Base-by-base conservation (phyloP, 352 stramenopile genomes). In the Halophytophthora polymorphica region DNA sequence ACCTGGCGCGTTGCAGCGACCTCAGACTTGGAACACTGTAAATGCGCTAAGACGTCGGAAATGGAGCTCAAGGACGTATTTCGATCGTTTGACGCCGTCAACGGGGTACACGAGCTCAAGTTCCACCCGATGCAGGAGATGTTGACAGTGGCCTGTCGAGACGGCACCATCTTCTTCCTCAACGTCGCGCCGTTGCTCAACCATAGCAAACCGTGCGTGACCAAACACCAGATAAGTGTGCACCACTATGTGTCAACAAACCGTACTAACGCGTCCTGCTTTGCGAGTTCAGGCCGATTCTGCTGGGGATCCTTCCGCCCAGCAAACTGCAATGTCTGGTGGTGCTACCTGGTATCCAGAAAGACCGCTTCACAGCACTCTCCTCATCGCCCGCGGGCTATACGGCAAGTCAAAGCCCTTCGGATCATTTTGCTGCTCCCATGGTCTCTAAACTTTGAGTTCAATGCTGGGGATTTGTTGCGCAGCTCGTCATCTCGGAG, bases 91-190 rank as follows among this genome's bases (percentile, higher is more conserved):
- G 78, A 90, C 42, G 64, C 69, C 2, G 75, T 61, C 29, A 81
- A 61, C 25, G 79, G 82, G 13, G 48, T 89, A 2, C 65, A 68
- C 19, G 79, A 93, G 23, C 54, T 93, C 19, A 81, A 67, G n/a
- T 73, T 85, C 8, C 77, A 90, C 35, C 46, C 53, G 8, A 65
- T 83, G 25, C 79, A 93, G 38, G 70, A 82, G 6, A 53, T 77
- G 1, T 66, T 87, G 39, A 85, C 63, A 13, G 77, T 67, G 11
- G 54, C 73, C 7, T 73, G 66, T 17, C 83, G 74, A 28, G 82
- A 90, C 33, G 82, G 82, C n/a, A 77, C 69, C 0, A 63, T 83
- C 8, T 90, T 79, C 55, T 81, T 90, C 37, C 83, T 88, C 35
- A 77, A 92, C 22, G 56, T 87, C 21, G 59, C 69, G 0, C 69